Evolutionary conservation across 352 stramenopile species (phyloP), one percentile per base, ranked within the genome.

Genomic region (Thalassiosira exigua): DNA sequence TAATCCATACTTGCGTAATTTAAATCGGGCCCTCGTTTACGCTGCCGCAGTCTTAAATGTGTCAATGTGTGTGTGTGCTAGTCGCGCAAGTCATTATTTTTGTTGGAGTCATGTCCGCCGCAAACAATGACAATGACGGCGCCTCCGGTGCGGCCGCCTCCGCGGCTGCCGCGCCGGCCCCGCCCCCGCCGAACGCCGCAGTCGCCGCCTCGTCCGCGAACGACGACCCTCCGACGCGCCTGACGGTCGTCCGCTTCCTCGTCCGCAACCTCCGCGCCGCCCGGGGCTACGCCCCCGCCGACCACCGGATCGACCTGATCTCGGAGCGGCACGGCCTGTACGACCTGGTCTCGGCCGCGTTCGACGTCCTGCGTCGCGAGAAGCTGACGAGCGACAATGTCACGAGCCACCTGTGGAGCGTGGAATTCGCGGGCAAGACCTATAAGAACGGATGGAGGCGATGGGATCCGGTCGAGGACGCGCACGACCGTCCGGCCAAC

Each of bases 361-460:
- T 62, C 36, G 3, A 32, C 17, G 50, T 71, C 22, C 21, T 67
- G 33, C 32, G 51, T 22, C 36, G 42, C 22, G 46, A 61, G 30
- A 46, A 36, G 33, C 21, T 67, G 29, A 56, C 58, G 3, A 30
- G 2, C 22, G 61, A 62, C 36, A 5, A 1, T 1, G 51, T 71
- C 24, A 61, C 50, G 36, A 42, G 27, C 4, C 61, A 71, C 24
- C 46, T 71, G 4, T 71, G 61, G 61, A 14, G 46, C 19, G 32
- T 62, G n/a, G 33, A 0, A 2, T 60, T 71, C 32, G 50, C 41
- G 9, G 36, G 36, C 1, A 71, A 71, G 21, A 4, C n/a, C 0
- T 71, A 51, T 32, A 46, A 36, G n/a, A 60, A 71, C 52, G 61
- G 61, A 36, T 71, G 61, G 61, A 14, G 22, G 4, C 41, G n/a